phyloP scores from a whole-genome alignment of 192 early-diverging fungal species.

The Coemansia sp. region DNA sequence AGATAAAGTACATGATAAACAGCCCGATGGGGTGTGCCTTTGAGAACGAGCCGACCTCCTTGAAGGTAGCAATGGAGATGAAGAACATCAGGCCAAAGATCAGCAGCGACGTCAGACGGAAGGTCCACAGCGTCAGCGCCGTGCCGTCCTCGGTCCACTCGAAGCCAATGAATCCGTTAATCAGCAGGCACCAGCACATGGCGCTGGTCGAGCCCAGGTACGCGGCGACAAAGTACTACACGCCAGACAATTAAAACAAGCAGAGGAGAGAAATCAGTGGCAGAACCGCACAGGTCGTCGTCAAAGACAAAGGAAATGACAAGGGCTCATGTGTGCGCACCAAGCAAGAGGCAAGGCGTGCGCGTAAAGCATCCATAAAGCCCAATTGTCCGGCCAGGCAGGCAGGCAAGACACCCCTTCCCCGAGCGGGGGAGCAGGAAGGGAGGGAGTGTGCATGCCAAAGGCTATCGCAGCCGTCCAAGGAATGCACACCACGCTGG shows the following conservation, averaged over 20 bases:
- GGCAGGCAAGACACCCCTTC: too few species aligned
- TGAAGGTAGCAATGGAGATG: conserved; percentile 82
- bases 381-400: too few species aligned
- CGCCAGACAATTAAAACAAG: conserved; percentile 4
- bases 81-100: conserved; percentile 77
- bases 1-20: conserved; percentile 85
- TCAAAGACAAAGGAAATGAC: too few species aligned
- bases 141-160: conserved; percentile 98
- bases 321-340: too few species aligned
- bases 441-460: too few species aligned
- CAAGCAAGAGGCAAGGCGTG: too few species aligned
- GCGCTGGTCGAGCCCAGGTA: conserved; percentile 79
- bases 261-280: conserved; percentile 2
- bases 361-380: too few species aligned
- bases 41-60: conserved; percentile 58
- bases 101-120: conserved; percentile 78
- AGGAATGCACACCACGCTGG: background rate
- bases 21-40: conserved; percentile 64
- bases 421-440: too few species aligned
- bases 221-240: conserved; percentile 78
- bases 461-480: too few species aligned
- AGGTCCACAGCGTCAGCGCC: conserved; percentile 88
- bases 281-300: too few species aligned
- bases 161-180: conserved; percentile 95
- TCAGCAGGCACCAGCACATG: conserved; percentile 87